These are phyloP conservation scores for Naematelia encephala DNA, from an alignment of 768 basidiomycete species.

Conservation along the genomic window DNA sequence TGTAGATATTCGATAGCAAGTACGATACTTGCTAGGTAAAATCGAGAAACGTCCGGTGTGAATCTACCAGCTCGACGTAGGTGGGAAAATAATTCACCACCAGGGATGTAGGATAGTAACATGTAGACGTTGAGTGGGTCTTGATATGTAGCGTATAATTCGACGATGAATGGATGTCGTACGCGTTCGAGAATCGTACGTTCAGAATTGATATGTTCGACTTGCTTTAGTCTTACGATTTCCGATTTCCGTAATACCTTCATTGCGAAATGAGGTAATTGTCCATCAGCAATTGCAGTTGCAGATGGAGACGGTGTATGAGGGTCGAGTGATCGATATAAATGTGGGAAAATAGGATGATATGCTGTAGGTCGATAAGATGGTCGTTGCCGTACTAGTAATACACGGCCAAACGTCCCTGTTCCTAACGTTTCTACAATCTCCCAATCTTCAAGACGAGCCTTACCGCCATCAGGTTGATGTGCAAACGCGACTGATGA, in stretches of 20 bases:
- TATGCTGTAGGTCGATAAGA: constrained; percentile 43
- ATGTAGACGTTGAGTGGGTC: constrained; percentile 97
- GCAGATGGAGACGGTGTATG: constrained; percentile 34
- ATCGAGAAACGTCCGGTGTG: constrained; percentile 94
- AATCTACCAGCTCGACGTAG: constrained; percentile 90
- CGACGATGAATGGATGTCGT: constrained; percentile 92
- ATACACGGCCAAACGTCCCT: constrained; percentile 90
- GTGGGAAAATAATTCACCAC: constrained; percentile 90
- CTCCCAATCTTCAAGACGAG: constrained; percentile 50
- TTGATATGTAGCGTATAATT: constrained; percentile 65
- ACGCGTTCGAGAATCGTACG: constrained; percentile 87
- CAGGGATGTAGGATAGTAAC: constrained; percentile 92
- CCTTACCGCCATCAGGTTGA: too few relatives aligned
- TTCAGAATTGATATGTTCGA: constrained; percentile 97
- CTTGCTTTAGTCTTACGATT: constrained; percentile 70
- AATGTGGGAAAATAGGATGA: constrained; percentile 49
- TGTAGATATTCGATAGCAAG: constrained; percentile 93
- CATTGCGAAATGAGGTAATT: constrained; percentile 52
- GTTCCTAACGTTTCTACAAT: constrained; percentile 67
- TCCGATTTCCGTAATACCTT: constrained; percentile 52
- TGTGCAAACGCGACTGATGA: too few relatives aligned
- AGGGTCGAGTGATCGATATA: constrained; percentile 42
- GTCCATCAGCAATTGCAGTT: constrained; percentile 43
- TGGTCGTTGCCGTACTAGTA: constrained; percentile 73
- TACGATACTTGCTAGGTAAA: constrained; percentile 94